A percentile compares a stretch with the other conserved stretches of the same genome.
Evolutionary conservation across 2,329 filamentous ascomycete species (phyloP).

Genomic region (Akanthomyces dipterigenus): DNA sequence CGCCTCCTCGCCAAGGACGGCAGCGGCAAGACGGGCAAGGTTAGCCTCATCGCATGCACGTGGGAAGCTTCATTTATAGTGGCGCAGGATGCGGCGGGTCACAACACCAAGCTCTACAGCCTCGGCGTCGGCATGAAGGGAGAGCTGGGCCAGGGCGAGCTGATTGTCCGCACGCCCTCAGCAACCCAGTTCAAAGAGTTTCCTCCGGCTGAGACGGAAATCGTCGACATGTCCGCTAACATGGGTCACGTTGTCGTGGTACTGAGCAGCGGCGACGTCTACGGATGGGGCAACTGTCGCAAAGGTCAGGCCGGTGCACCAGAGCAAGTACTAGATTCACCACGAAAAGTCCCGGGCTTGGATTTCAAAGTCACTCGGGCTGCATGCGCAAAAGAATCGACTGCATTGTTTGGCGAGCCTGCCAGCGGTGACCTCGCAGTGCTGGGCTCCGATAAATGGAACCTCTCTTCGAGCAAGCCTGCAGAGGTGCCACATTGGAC

Average conservation of each 20-base stretch:
- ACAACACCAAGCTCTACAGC: slow-evolving; percentile 47
- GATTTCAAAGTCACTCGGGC: slow-evolving; percentile 59
- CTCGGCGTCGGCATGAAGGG: slow-evolving; percentile 64
- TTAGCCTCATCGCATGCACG: slow-evolving; percentile 56
- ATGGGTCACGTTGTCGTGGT: slow-evolving; percentile 74
- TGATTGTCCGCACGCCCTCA: slow-evolving; percentile 41
- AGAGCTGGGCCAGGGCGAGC: slow-evolving; percentile 59
- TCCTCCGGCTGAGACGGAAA: slow-evolving; percentile 49
- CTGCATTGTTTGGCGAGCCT: slow-evolving; percentile 57
- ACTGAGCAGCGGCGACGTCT: slow-evolving; percentile 67
- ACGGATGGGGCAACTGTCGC: slow-evolving; percentile 81
- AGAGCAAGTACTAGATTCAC: slow-evolving; percentile 46
- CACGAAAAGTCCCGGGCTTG: slow-evolving; percentile 52
- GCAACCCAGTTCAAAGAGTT: slow-evolving; percentile 52
- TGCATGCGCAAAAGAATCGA: slow-evolving; percentile 81
- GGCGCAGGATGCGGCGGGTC: slow-evolving; percentile 35
- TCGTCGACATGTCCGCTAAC: slow-evolving; percentile 62
- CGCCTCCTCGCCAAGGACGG: slow-evolving; percentile 29
- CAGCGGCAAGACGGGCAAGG: slow-evolving; percentile 21
- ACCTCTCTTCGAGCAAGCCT: slow-evolving; percentile 53
- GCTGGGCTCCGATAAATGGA: slow-evolving; percentile 71
- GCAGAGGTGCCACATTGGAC: slow-evolving; percentile 49
- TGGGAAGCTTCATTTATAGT: slow-evolving; percentile 71
- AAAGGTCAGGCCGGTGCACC: slow-evolving; percentile 74
- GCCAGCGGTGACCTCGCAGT: slow-evolving; percentile 55